phyloP scores from a whole-genome alignment of 2,329 filamentous ascomycete genomes.

The Eutypella sp. region DNA sequence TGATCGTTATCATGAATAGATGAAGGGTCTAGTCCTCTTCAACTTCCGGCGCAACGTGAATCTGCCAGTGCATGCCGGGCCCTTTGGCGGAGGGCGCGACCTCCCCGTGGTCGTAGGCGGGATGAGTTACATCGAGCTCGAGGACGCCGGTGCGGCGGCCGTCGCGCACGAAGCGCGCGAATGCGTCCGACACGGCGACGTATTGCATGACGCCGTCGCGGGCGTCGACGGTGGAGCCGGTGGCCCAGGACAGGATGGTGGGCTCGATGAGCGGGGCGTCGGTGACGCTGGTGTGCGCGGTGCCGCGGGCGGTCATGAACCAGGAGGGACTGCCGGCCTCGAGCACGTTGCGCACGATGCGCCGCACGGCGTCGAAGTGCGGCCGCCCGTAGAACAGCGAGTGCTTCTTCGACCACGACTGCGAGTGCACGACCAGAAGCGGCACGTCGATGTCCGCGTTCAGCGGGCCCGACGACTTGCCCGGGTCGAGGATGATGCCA shows the following conservation, averaged over 20 bases:
- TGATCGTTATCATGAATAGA: too few species aligned
- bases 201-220: constrained; percentile 55
- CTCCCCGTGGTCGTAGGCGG: constrained; percentile 29
- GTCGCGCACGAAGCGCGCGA: constrained; percentile 43
- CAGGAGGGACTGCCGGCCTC: constrained; percentile 40
- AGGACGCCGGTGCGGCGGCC: constrained; percentile 46
- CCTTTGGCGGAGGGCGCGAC: not conserved
- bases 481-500: constrained; percentile 60
- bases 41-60: not conserved
- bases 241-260: constrained; percentile 54
- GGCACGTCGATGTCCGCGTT: constrained; percentile 56
- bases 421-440: constrained; percentile 57
- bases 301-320: constrained; percentile 51
- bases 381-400: constrained; percentile 57
- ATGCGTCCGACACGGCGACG: constrained; percentile 53
- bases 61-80: not conserved
- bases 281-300: constrained; percentile 59
- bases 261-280: constrained; percentile 63
- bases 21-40: not conserved
- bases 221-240: constrained; percentile 54
- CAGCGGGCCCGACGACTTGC: constrained; percentile 57
- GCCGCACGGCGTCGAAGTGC: constrained; percentile 59
- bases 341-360: constrained; percentile 45
- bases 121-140: constrained; percentile 26
- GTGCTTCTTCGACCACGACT: constrained; percentile 56